Base-by-base conservation (phyloP, 2,329 filamentous ascomycete species). In the Colletotrichum chrysophilum region DNA sequence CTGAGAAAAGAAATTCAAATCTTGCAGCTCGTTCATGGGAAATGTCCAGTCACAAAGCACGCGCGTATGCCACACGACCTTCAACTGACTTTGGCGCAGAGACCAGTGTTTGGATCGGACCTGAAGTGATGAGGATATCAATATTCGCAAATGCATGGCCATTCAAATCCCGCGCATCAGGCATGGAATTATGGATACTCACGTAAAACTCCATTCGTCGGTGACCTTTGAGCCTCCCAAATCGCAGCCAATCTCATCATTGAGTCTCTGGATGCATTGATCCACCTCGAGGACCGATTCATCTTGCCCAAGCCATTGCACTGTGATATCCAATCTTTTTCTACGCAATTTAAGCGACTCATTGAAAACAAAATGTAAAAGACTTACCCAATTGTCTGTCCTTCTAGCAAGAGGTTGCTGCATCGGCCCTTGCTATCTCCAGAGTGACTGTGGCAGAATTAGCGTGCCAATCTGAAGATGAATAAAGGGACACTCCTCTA, bases 51-150 rank as follows among this genome's bases (percentile, higher is more conserved):
- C 43, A 52, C n/a, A 21, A 7, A 13, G 6, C n/a, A 3, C n/a
- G 3, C 12, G 2, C n/a, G 2, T 3, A 0, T 52, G 2, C n/a
- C n/a, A 21, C 12, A 2, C 3, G 12, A 21, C 6, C n/a, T 21
- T 52, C 12, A 52, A 18, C 16, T 18, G 26, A 7, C 21, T 52
- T 52, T 4, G 7, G 43, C 21, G 24, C 62, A 65, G 7, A 38
- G n/a, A 5, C 62, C 62, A 16, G 24, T 43, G 9, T 48, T 65
- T 30, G 62, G 62, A 16, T 65, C 62, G 2, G 62, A 65, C 4
- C 62, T 65, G n/a, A 7, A 24, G 2, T 52, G 43, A n/a, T 43
- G 2, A 5, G 12, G 7, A 13, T 8, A 10, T 18, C 6, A 14
- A 16, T 58, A n/a, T 21, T 21, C 2, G 4, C n/a, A 32, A 61